phyloP scores from a whole-genome alignment of 1,284 basidiomycete genomes.

The Sanghuangporus baumii region DNA sequence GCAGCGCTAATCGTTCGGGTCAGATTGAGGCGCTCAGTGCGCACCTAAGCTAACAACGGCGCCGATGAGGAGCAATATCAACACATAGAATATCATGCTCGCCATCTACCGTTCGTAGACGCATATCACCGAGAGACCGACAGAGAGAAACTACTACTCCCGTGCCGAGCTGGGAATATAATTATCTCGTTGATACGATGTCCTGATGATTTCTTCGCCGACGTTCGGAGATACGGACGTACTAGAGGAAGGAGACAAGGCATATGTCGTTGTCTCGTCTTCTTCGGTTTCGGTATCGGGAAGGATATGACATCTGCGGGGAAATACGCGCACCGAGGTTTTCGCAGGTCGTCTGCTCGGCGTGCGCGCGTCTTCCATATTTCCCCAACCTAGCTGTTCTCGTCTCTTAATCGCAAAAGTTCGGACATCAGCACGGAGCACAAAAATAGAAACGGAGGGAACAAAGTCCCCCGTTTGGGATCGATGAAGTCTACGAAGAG shows the following conservation, averaged over 20 bases:
- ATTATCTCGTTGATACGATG: background rate
- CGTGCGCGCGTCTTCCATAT: background rate
- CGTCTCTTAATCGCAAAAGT: background rate
- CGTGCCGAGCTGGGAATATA: background rate
- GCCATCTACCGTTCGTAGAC: background rate
- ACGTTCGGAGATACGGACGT: background rate
- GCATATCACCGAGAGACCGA: background rate
- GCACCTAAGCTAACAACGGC: background rate
- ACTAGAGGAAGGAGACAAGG: background rate
- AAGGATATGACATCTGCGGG: background rate
- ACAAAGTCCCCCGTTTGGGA: background rate
- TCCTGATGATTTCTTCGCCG: background rate
- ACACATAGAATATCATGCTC: background rate
- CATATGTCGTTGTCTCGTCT: background rate
- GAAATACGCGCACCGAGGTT: conserved; percentile 5
- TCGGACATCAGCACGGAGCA: background rate
- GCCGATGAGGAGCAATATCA: background rate
- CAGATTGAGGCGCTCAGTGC: background rate
- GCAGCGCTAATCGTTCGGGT: background rate
- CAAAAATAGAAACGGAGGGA: background rate
- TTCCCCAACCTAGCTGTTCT: background rate
- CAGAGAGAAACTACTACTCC: background rate
- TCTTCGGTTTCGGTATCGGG: background rate
- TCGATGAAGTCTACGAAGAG: too few relatives aligned
- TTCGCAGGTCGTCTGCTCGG: background rate